Conservation (phyloP, 352 stramenopile species). For the Phytophthora pseudosyringae region DNA sequence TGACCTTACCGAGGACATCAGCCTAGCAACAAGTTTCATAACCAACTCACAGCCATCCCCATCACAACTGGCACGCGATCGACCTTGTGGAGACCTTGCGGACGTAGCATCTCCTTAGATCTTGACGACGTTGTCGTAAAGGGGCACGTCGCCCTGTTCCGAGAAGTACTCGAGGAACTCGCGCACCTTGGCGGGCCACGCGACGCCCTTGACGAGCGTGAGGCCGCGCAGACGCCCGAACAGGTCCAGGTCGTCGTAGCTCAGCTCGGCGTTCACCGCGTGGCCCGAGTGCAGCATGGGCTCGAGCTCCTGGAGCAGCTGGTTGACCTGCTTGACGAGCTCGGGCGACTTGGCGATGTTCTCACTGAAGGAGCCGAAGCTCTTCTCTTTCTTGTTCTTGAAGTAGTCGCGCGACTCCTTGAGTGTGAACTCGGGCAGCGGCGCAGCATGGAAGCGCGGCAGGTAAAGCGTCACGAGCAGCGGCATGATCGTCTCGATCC, state of each 20-base stretch:
- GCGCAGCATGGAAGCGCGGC: constrained; percentile 48
- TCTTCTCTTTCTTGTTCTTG: constrained; percentile 57
- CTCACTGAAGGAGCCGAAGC: constrained; percentile 47
- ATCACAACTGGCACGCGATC: too few species aligned
- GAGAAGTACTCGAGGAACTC: constrained; percentile 59
- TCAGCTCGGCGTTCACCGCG: constrained; percentile 52
- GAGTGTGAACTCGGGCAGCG: constrained; percentile 55
- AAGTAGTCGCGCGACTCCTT: constrained; percentile 60
- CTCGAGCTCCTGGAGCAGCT: constrained; percentile 44
- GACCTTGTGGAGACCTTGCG: neutral
- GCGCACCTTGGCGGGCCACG: constrained; percentile 56
- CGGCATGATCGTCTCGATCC: constrained; percentile 40
- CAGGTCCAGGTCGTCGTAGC: constrained; percentile 66
- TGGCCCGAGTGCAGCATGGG: constrained; percentile 44
- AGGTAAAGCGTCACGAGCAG: constrained; percentile 45
- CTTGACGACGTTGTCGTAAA: constrained; percentile 57
- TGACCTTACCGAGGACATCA: too few species aligned
- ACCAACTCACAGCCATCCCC: too few species aligned
- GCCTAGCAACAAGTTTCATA: too few species aligned
- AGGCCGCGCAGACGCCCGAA: constrained; percentile 55
- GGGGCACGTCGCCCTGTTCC: constrained; percentile 44
- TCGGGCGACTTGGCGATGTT: constrained; percentile 45
- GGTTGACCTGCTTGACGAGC: constrained; percentile 49
- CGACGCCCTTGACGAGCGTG: constrained; percentile 59
- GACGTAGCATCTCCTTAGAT: constrained; percentile 32